Evolutionary conservation across 2,329 filamentous ascomycete genomes (phyloP).

Genomic region (Fusarium luffae): DNA sequence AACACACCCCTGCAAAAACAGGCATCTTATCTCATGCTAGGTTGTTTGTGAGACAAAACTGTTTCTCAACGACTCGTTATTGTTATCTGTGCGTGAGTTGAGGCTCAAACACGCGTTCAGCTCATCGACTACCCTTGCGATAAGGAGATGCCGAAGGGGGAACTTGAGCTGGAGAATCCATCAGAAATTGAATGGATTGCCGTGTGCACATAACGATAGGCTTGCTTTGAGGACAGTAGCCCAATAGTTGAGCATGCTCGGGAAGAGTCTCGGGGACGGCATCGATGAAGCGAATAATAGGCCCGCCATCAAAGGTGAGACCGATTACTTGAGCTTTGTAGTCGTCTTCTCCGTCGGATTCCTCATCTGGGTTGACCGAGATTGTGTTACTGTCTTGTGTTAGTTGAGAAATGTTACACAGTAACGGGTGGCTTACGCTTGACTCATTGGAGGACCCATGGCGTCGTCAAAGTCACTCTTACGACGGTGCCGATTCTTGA

Average conservation of each 20-base stretch:
- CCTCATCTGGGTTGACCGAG: conserved; percentile 49
- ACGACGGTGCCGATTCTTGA: conserved; percentile 45
- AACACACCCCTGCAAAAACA: not conserved
- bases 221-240: conserved; percentile 49
- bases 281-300: conserved; percentile 58
- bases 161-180: conserved; percentile 27
- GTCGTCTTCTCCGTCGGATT: conserved; percentile 45
- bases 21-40: conserved; percentile 8
- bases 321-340: conserved; percentile 55
- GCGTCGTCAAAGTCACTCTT: conserved; percentile 40
- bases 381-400: conserved; percentile 52
- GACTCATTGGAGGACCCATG: conserved; percentile 54
- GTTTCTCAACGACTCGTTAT: not conserved
- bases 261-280: conserved; percentile 48
- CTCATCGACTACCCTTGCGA: conserved; percentile 21
- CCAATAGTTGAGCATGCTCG: conserved; percentile 52
- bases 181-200: conserved; percentile 50
- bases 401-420: conserved; percentile 9
- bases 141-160: conserved; percentile 15
- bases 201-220: conserved; percentile 55
- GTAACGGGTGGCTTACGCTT: conserved; percentile 52
- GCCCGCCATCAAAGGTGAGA: conserved; percentile 58
- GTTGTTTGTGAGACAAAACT: not conserved
- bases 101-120: not conserved
- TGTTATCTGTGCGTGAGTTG: not conserved